Evolutionary conservation across 768 basidiomycete genomes (phyloP).

Genomic region (Lepiota venenata): DNA sequence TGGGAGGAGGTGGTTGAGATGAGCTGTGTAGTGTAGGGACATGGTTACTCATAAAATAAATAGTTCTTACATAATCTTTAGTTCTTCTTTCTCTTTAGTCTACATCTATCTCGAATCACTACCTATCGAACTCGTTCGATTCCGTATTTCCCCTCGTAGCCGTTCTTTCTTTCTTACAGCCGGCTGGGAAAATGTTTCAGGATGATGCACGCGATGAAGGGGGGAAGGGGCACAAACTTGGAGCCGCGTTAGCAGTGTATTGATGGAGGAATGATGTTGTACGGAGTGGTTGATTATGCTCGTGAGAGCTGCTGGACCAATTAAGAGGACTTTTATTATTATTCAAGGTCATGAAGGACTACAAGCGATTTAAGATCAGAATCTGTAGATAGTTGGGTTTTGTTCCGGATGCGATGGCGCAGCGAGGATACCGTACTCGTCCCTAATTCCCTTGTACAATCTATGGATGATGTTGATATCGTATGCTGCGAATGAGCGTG

Average conservation of each 20-base stretch:
- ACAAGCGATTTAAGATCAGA: conserved; percentile 43
- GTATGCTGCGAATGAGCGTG: conserved; percentile 50
- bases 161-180: too few species aligned
- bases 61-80: too few species aligned
- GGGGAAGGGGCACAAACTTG: conserved; percentile 43
- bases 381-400: conserved; percentile 6
- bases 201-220: not conserved
- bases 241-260: conserved; percentile 51
- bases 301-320: conserved; percentile 56
- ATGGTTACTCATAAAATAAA: too few species aligned
- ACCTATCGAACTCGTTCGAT: too few species aligned
- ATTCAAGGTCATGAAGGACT: conserved; percentile 65
- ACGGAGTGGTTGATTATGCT: conserved; percentile 55
- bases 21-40: too few species aligned
- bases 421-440: conserved; percentile 30
- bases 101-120: too few species aligned
- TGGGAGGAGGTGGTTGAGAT: conserved; percentile 61
- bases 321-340: too few species aligned
- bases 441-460: conserved; percentile 50
- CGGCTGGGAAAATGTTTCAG: conserved; percentile 35
- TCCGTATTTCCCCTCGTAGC: too few species aligned
- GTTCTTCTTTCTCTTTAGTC: too few species aligned
- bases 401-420: not conserved
- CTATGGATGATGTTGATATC: conserved; percentile 58
- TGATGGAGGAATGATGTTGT: conserved; percentile 55